Conservation (phyloP, 768 basidiomycete genomes). For the Sporobolomyces roseus region DNA sequence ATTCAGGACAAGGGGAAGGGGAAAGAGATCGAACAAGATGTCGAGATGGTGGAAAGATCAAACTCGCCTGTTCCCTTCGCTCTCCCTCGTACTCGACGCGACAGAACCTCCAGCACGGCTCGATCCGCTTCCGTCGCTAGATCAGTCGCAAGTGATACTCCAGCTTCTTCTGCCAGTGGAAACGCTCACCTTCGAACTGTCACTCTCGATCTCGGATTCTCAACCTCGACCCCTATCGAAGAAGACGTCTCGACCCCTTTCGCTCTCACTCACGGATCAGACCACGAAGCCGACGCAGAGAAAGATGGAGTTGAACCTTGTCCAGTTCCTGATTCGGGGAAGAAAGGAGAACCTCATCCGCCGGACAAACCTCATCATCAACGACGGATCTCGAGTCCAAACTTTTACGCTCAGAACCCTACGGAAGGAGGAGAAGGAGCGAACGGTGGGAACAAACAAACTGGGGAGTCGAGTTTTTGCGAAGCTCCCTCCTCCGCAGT, state of each 20-base stretch:
- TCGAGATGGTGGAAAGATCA: not conserved
- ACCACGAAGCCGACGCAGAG: conserved; percentile 3
- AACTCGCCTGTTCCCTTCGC: not conserved
- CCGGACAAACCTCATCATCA: not conserved
- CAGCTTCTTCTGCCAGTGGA: not conserved
- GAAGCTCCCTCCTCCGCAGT: conserved; percentile 23
- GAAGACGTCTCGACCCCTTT: conserved; percentile 11
- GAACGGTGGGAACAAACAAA: not conserved
- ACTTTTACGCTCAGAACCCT: conserved; percentile 12
- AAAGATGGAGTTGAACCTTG: not conserved
- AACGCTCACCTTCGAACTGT: conserved; percentile 4
- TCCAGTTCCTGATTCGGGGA: not conserved
- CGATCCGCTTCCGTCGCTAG: not conserved
- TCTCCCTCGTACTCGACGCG: not conserved
- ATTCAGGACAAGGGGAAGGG: conserved; percentile 3
- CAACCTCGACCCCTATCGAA: conserved; percentile 29
- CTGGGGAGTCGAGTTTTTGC: conserved; percentile 26
- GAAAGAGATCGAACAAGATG: not conserved
- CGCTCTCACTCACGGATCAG: not conserved
- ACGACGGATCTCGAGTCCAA: not conserved
- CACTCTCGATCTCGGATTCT: conserved; percentile 11
- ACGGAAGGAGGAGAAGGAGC: conserved; percentile 1
- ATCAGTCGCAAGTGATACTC: not conserved
- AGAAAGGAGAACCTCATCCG: not conserved
- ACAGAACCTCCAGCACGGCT: not conserved